These are phyloP conservation scores for Apiospora marii DNA, from an alignment of 2,329 filamentous ascomycete species.

Conservation along the genomic window DNA sequence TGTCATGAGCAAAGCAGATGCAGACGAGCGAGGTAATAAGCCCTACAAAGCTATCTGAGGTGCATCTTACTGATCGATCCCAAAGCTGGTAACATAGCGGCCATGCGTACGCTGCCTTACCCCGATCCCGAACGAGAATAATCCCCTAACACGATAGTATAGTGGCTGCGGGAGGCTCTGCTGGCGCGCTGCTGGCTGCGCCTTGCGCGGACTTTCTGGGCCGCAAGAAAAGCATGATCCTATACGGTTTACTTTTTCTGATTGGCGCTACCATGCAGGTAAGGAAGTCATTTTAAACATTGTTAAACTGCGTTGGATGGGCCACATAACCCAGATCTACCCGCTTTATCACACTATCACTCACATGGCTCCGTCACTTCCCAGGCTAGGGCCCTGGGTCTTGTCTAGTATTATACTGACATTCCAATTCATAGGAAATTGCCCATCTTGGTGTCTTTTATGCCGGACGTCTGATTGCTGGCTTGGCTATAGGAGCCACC, in stretches of 20 bases:
- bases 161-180: slow-evolving; percentile 47
- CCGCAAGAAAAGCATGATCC: slow-evolving; percentile 44
- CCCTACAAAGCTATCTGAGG: not conserved
- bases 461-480: slow-evolving; percentile 46
- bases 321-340: not conserved
- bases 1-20: slow-evolving; percentile 37
- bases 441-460: slow-evolving; percentile 46
- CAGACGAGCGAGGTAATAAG: slow-evolving; percentile 36
- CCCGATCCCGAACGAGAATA: not conserved
- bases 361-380: not conserved
- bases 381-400: not conserved
- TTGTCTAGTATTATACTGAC: not conserved
- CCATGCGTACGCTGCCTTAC: slow-evolving; percentile 38
- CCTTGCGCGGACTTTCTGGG: slow-evolving; percentile 48
- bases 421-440: slow-evolving; percentile 34
- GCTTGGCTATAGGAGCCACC: slow-evolving; percentile 45
- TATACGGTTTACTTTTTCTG: slow-evolving; percentile 44
- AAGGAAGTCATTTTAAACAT: not conserved
- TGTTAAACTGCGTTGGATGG: not conserved
- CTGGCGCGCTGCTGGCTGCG: slow-evolving; percentile 46
- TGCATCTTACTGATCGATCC: not conserved
- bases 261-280: slow-evolving; percentile 44
- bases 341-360: not conserved
- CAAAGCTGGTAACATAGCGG: slow-evolving; percentile 42
- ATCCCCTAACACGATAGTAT: slow-evolving; percentile 19